Conservation (phyloP, 139 green algal species). For the Parachlorella kessleri region DNA sequence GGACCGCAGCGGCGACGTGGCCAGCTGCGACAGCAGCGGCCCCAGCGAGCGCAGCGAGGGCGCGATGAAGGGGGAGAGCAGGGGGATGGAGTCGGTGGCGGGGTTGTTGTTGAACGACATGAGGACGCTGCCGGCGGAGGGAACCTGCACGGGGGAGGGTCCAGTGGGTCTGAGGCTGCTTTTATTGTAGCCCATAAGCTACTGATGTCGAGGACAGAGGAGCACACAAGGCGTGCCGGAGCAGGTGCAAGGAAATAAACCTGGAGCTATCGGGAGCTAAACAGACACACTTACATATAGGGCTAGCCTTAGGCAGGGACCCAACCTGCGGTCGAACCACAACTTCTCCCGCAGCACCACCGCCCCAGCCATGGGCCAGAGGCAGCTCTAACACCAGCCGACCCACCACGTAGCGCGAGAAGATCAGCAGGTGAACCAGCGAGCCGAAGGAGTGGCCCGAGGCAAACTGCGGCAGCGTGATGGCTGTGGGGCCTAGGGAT, state of each 20-base stretch:
- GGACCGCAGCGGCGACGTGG: conserved; percentile 63
- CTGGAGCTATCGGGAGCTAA: too few relatives aligned
- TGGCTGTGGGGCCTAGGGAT: conserved; percentile 42
- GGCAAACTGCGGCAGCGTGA: conserved; percentile 76
- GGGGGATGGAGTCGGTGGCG: conserved; percentile 71
- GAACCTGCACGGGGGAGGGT: background rate
- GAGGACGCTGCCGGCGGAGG: conserved; percentile 80
- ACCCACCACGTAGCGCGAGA: conserved; percentile 70
- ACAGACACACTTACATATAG: too few relatives aligned
- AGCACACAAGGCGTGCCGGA: too few relatives aligned
- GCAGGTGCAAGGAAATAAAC: too few relatives aligned
- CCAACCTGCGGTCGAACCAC: too few relatives aligned
- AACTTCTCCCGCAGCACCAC: too few relatives aligned
- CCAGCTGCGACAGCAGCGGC: conserved; percentile 76
- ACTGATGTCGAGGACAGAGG: too few relatives aligned
- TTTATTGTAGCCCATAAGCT: too few relatives aligned
- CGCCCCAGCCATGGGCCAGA: too few relatives aligned
- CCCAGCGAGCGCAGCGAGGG: conserved; percentile 70
- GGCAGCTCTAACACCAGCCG: conserved; percentile 14
- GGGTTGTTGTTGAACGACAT: conserved; percentile 93
- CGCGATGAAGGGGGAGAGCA: conserved; percentile 81
- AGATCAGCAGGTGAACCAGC: conserved; percentile 88
- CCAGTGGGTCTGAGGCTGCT: too few relatives aligned
- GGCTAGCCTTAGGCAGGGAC: too few relatives aligned
- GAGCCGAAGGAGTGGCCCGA: conserved; percentile 90